Evolutionary conservation across 2,329 filamentous ascomycete genomes (phyloP), one percentile per base, ranked within the genome.

Genomic region (Aspergillus flavus): DNA sequence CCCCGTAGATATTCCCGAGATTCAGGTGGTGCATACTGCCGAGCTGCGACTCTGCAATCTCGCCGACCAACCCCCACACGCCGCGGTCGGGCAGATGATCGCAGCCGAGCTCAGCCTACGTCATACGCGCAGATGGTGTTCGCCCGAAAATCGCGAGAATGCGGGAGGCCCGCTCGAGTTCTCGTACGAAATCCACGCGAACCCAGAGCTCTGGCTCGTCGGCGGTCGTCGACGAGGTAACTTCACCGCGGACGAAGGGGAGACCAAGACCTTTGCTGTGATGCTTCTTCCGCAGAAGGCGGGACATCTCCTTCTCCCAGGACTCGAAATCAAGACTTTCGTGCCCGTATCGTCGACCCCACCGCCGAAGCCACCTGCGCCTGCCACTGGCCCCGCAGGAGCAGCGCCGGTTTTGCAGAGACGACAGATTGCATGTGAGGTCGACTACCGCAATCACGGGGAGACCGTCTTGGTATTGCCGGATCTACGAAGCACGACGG

Each of bases 1-100:
- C 59, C 92, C 94, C 0, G 94, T 99, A 16, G 93, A 97, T 63
- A 88, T 99, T 1, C 94, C 94, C 0, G 89, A 90, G 1, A 84
- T 97, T 2, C 87, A 92, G 55, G 87, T 97, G 23, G 86, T 98
- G 0, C 91, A 96, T 76, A 96, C 91, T 0, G 90, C 91, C 21
- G 77, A 71, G 69, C 71, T 76, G 73, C 61, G 70, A 72, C 60
- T 76, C 73, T 50, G 67, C 78, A 63, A 68, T 75, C 58, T 69
- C 36, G 64, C 64, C 14, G 62, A 69, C 58, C 62, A 64, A 66
- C 79, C 71, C 61, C 68, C 68, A 43, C 76, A 79, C 69, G 78
- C 79, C 7, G 76, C 79, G 4, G 79, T 83, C 10, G 83, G 82
- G 14, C 79, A 84, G 64, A 77, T 80, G 64, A 78, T 85, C 55